A percentile compares a stretch with the other conserved stretches of the same genome.
phyloP scores from a whole-genome alignment of 2,329 filamentous ascomycete species.

The Verticillium albo-atrum region DNA sequence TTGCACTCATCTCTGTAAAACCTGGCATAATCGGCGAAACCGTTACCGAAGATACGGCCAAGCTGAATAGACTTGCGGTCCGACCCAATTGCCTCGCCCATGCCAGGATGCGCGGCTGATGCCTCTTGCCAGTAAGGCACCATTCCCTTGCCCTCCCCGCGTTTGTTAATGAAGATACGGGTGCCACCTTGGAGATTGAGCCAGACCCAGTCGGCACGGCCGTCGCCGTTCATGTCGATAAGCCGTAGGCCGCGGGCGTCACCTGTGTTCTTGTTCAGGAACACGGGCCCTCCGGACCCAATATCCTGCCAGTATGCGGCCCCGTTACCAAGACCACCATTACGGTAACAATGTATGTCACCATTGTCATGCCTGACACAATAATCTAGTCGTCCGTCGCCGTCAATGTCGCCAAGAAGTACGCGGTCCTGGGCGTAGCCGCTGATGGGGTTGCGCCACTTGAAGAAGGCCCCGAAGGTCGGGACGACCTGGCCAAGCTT shows the following conservation, averaged over 20 bases:
- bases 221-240: conserved; percentile 17
- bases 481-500: neutral
- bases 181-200: conserved; percentile 13
- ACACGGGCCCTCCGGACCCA: conserved; percentile 10
- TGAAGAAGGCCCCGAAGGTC: neutral
- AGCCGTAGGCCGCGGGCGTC: conserved; percentile 14
- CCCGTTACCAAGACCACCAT: conserved; percentile 20
- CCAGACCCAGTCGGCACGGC: conserved; percentile 20
- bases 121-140: conserved; percentile 16
- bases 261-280: conserved; percentile 14
- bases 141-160: conserved; percentile 12
- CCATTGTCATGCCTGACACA: conserved; percentile 18
- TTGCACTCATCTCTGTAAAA: too few species aligned
- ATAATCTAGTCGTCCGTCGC: conserved; percentile 29
- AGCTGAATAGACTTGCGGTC: too few species aligned
- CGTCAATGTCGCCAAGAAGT: conserved; percentile 16
- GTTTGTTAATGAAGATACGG: conserved; percentile 16
- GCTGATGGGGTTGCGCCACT: neutral
- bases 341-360: conserved; percentile 24
- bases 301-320: conserved; percentile 29
- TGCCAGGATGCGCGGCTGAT: conserved; percentile 14
- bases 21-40: too few species aligned
- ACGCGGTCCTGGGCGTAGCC: neutral
- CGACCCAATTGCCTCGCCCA: neutral
- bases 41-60: too few species aligned